phyloP scores from a whole-genome alignment of 192 early-diverging fungal genomes.

The Spizellomyces punctatus region DNA sequence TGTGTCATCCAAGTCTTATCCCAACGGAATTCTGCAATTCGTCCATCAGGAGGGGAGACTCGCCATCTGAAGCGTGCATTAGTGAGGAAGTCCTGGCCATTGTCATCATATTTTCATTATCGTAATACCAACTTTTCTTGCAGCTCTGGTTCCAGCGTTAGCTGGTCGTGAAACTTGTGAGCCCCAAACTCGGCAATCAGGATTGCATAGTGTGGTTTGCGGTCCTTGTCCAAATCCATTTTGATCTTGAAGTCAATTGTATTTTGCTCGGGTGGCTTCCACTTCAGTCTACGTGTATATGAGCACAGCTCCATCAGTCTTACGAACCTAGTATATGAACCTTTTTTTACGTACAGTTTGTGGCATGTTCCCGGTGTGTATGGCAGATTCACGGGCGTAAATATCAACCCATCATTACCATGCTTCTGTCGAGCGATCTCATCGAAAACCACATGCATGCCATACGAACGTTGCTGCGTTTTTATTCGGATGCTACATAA shows the following conservation, averaged over 20 bases:
- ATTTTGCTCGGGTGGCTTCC: conserved; percentile 58
- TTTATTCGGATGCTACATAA: conserved; percentile 50
- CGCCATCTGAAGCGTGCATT: conserved; percentile 33
- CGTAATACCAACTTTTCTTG: conserved; percentile 26
- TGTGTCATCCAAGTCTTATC: conserved; percentile 49
- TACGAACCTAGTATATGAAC: background rate
- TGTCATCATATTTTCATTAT: background rate
- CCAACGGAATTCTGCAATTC: conserved; percentile 55
- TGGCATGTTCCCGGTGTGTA: conserved; percentile 55
- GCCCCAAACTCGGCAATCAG: conserved; percentile 21
- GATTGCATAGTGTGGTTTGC: conserved; percentile 33
- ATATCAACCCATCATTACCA: conserved; percentile 70
- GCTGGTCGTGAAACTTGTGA: conserved; percentile 39
- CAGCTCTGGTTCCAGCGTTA: conserved; percentile 43
- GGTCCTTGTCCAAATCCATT: conserved; percentile 30
- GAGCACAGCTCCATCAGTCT: background rate
- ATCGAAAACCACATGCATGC: conserved; percentile 54
- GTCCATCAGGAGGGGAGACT: conserved; percentile 36
- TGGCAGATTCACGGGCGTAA: conserved; percentile 54
- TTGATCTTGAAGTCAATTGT: conserved; percentile 60
- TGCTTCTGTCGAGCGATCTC: conserved; percentile 64
- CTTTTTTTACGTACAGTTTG: conserved; percentile 48
- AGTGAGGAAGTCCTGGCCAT: background rate
- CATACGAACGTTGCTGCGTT: conserved; percentile 49
- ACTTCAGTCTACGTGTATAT: conserved; percentile 56